Evolutionary conservation across 192 early-diverging fungal species (phyloP), one percentile per base, ranked within the genome.

Genomic region (Coemansia sp.): DNA sequence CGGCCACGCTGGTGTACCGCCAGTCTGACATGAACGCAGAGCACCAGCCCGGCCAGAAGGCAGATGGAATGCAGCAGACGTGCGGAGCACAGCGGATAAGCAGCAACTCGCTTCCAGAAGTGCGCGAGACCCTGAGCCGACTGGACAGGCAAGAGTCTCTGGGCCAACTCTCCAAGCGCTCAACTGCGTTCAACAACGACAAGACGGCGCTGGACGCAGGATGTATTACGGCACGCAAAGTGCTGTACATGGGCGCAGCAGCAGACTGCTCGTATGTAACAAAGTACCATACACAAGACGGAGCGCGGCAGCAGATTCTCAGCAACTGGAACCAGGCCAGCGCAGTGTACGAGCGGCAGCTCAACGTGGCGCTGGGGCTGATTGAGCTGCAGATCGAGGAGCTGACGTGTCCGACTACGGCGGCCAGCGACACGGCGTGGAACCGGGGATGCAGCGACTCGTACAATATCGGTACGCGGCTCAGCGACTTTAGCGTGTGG

Each of bases 401-500:
- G 14, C 65, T 79, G 38, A 79, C 62, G 12, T 92, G 90, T 47
- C 90, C 90, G 14, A 56, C 78, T 0, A 54, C 65, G 1, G 56
- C 76, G 0, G 69, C 76, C 49, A 19, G 51, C 11, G 47, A 14
- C 27, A 64, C 57, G 63, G 73, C 66, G 49, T 97, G 94, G 94
- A 97, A 97, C 72, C 80, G 84, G 23, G 88, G 72, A 24, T 97
- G 95, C 72, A 76, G 81, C 17, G 61, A 79, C 27, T 27, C 52
- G 21, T 96, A 94, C 68, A 62, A 82, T 11, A 92, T 97, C 48
- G 85, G 85, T 23, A 41, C 83, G 23, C 85, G 94, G 9, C 72
- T 98, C 43, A 91, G 85, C 73, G 95, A 94, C 67, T 98, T 98
- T 76, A 90, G 89, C 59, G 38, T 76, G n/a, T 98, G 95, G 95